Base-by-base conservation (phyloP, 371 early-diverging fungal species). In the Fennellomyces sp. region DNA sequence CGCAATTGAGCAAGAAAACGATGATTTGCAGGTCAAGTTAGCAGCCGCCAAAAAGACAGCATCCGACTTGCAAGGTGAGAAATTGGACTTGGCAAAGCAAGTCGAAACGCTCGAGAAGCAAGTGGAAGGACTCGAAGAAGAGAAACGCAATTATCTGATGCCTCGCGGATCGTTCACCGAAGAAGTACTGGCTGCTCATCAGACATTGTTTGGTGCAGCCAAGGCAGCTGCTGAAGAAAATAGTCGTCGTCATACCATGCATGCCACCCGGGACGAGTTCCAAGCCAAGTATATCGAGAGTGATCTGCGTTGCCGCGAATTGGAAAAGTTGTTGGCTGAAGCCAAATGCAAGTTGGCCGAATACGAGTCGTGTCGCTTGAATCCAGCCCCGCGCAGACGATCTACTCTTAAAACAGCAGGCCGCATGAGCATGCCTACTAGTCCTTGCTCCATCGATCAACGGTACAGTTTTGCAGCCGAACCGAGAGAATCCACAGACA, bases 251-350 rank as follows among this genome's bases (percentile, higher is more conserved):
- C 62, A 61, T 12, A 61, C 54, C 6, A 25, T 50, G 13, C 62
- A 62, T 28, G 23, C 29, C 7, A 17, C 17, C 25, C 36, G 30
- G n/a, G 63, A 62, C 19, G 61, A 59, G 21, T 77, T 73, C 60
- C 72, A 80, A 52, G 45, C 55, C 11, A 77, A 77, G 55, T 77
- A 71, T 19, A 64, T 75, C n/a, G 75, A 80, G 39, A 71, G 73
- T 11, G 80, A 80, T 33, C 53, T 77, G 28, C 72, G 76, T 17
- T 80, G 81, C 56, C 65, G 81, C n/a, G 81, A 80, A 26, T 50
- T 80, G 12, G 81, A 80, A 28, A 76, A 77, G 48, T 27, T 80
- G 13, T 45, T 80, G 36, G 81, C 81, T 8, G 81, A 80, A 51
- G 64, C 81, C 38, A 80, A 80, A 36, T 57, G 65, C 30, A 75